These are phyloP conservation scores for Stemphylium beticola DNA, from an alignment of 2,329 filamentous ascomycete genomes.

Conservation along the genomic window DNA sequence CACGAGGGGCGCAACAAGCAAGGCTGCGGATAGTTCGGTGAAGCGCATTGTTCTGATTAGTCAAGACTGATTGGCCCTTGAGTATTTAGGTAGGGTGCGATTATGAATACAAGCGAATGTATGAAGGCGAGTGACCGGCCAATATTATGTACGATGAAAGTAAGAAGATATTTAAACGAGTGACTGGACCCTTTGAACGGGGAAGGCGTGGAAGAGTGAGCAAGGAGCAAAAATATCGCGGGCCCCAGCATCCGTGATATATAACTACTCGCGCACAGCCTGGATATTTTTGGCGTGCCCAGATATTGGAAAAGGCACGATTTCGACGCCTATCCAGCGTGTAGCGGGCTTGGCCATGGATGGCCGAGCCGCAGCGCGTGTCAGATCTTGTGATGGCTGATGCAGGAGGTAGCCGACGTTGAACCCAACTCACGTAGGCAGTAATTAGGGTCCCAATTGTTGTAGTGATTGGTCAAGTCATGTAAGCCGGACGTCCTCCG, in stretches of 20 bases:
- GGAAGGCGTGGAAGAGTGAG: slow-evolving; percentile 17
- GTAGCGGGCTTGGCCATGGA: slow-evolving; percentile 19
- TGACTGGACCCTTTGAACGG: slow-evolving; percentile 17
- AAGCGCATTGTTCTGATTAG: slow-evolving; percentile 36
- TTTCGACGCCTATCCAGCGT: slow-evolving; percentile 1
- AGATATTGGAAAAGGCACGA: slow-evolving; percentile 5
- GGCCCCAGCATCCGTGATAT: slow-evolving; percentile 7
- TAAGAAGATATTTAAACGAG: slow-evolving; percentile 20
- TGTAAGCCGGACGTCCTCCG: not conserved
- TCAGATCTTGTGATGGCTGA: slow-evolving; percentile 7
- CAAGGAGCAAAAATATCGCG: slow-evolving; percentile 1
- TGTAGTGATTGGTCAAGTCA: not conserved
- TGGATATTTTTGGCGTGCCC: slow-evolving; percentile 6
- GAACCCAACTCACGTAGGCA: not conserved
- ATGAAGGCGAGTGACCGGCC: slow-evolving; percentile 7
- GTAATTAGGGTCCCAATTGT: not conserved
- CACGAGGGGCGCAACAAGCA: slow-evolving; percentile 37
- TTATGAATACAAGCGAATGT: slow-evolving; percentile 11
- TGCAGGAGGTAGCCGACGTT: slow-evolving; percentile 1
- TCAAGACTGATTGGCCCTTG: not conserved
- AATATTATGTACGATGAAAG: slow-evolving; percentile 5
- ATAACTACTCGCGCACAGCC: slow-evolving; percentile 3
- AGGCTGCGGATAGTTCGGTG: slow-evolving; percentile 35
- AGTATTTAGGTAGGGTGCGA: not conserved
- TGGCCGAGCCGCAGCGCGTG: slow-evolving; percentile 13